Evolutionary conservation across 306 rosid species (phyloP), one percentile per base, ranked within the genome.

Genomic region (Lathyrus sativus): DNA sequence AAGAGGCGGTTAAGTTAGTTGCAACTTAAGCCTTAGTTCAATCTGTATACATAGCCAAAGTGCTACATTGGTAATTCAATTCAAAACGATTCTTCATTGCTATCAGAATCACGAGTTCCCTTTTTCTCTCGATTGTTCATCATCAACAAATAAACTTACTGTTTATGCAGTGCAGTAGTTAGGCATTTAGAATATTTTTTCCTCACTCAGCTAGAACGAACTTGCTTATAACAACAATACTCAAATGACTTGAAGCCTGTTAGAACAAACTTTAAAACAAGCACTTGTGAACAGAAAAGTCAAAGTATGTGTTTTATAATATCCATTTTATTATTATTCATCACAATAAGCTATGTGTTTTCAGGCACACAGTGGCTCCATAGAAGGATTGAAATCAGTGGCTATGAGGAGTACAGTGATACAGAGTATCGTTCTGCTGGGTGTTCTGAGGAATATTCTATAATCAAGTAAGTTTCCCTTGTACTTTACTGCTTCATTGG

Each of bases 351-450:
- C 63, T 13, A 46, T 51, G 37, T 74, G 17, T 74, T 22, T 80
- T 63, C 82, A 92, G 98, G 92, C 76, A 86, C 67, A 57, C 98
- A 84, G 9, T 92, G 96, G 96, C 96, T 92, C 73, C 98, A 92
- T 64, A 77, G 95, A 75, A 92, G 89, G 75, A 69, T 92, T 78
- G 91, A 89, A 56, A 67, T 81, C 79, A 74, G 85, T 67, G 98
- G 98, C 33, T 92, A 92, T 51, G 98, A 92, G 80, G 98, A 92
- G 82, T 92, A 74, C 68, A 86, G 98, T 46, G 95, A 95, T 60
- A 78, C 73, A 0, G 98, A 89, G 76, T 87, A 89, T 81, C 95
- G 89, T 11, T 92, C 96, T 70, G 95, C 96, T 71, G 98, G 98
- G 74, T 92, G 96, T 82, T 67, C 95, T 1, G 98, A 92, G 84